phyloP scores from a whole-genome alignment of 1,284 basidiomycete genomes.

The Testicularia cyperi region DNA sequence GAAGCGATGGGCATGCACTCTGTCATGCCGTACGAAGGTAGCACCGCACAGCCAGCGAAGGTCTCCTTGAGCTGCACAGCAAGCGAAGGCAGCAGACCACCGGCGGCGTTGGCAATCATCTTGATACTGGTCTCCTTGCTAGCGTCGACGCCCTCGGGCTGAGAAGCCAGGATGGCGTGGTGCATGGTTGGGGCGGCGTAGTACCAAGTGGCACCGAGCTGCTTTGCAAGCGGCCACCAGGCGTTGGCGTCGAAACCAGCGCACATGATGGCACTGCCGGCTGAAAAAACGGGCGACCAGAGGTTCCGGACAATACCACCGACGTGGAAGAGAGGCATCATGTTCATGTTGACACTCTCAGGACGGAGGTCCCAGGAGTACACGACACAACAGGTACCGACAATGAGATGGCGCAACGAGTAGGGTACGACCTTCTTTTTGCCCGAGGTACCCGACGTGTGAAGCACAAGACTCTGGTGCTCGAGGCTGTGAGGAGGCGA shows the following conservation, averaged over 20 bases:
- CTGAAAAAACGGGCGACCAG: conserved; percentile 58
- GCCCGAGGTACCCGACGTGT: conserved; percentile 59
- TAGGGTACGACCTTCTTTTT: conserved; percentile 60
- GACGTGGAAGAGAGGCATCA: conserved; percentile 61
- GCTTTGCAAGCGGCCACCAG: conserved; percentile 57
- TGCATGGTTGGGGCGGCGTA: conserved; percentile 60
- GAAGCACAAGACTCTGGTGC: conserved; percentile 57
- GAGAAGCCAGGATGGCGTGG: conserved; percentile 58
- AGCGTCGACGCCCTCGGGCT: conserved; percentile 51
- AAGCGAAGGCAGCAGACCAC: conserved; percentile 58
- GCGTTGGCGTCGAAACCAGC: conserved; percentile 58
- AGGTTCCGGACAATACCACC: conserved; percentile 59
- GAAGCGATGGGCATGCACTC: conserved; percentile 61
- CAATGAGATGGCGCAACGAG: conserved; percentile 57
- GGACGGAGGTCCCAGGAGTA: conserved; percentile 56
- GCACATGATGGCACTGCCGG: conserved; percentile 59
- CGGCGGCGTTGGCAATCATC: conserved; percentile 60
- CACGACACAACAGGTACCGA: conserved; percentile 58
- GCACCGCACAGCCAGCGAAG: conserved; percentile 52
- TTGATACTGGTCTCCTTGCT: conserved; percentile 50
- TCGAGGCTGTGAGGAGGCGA: conserved; percentile 49
- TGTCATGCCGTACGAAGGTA: conserved; percentile 60
- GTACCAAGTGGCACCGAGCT: conserved; percentile 60
- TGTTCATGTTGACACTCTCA: conserved; percentile 60
- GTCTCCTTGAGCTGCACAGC: conserved; percentile 58